A percentile compares a stretch with the other conserved stretches of the same genome.
These are phyloP conservation scores for Cryphonectria nitschkei DNA, from an alignment of 2,329 filamentous ascomycete genomes.

Conservation along the genomic window DNA sequence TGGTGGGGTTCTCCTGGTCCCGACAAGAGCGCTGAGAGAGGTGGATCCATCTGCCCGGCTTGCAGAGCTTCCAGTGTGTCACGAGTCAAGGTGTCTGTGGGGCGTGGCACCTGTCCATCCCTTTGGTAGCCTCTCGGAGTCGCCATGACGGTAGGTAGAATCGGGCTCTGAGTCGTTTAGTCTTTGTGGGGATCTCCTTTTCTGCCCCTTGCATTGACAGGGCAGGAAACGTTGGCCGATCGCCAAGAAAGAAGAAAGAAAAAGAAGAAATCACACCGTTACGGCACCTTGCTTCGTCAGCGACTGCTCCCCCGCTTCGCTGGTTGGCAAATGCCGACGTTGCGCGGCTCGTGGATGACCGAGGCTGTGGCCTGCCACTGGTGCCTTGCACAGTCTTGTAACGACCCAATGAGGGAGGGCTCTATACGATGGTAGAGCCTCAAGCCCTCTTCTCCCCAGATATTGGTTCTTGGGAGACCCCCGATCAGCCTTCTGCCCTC, in stretches of 20 bases:
- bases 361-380: slow-evolving; percentile 9
- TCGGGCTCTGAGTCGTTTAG: slow-evolving; percentile 5
- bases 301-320: slow-evolving; percentile 5
- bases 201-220: slow-evolving; percentile 19
- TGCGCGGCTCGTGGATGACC: not conserved
- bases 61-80: slow-evolving; percentile 17
- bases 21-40: not conserved
- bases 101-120: slow-evolving; percentile 15
- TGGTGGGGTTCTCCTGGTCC: not conserved
- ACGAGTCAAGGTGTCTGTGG: slow-evolving; percentile 18
- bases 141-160: slow-evolving; percentile 17
- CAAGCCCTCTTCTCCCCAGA: not conserved
- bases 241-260: not conserved
- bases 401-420: not conserved
- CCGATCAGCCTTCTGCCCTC: not conserved
- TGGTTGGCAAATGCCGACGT: not conserved
- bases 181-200: slow-evolving; percentile 19
- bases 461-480: not conserved
- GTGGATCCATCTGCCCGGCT: slow-evolving; percentile 11
- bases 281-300: not conserved
- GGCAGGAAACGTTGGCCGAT: slow-evolving; percentile 8
- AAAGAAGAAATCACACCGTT: not conserved
- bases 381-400: not conserved
- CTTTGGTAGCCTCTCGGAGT: slow-evolving; percentile 16
- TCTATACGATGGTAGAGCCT: not conserved